Evolutionary conservation across 495 filamentous ascomycete genomes (phyloP).

Genomic region (Extremus antarcticus): DNA sequence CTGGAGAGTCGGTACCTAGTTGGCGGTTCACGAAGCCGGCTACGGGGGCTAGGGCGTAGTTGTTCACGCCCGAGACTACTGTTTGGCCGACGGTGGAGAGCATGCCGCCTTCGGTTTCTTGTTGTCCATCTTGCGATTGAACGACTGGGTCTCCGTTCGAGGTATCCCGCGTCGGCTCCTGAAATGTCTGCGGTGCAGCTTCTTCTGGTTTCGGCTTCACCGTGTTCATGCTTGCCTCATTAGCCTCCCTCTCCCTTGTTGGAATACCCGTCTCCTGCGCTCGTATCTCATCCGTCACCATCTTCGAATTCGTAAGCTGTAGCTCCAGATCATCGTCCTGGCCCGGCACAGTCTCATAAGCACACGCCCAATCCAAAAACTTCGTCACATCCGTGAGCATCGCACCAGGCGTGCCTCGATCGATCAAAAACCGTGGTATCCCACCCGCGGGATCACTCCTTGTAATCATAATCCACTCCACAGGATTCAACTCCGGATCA

Average conservation of each 20-base stretch:
- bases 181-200: background rate
- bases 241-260: background rate
- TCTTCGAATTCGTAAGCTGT: background rate
- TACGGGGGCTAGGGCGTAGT: conserved; percentile 18
- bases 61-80: conserved; percentile 5
- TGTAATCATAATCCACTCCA: conserved; percentile 97
- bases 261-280: background rate
- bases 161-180: background rate
- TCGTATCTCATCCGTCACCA: background rate
- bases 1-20: background rate
- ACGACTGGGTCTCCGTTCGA: background rate
- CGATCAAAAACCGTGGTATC: conserved; percentile 89
- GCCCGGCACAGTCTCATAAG: conserved; percentile 38
- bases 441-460: conserved; percentile 88
- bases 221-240: background rate
- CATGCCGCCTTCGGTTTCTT: conserved; percentile 8
- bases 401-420: conserved; percentile 75
- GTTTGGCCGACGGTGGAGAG: conserved; percentile 8
- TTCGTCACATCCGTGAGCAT: conserved; percentile 74
- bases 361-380: conserved; percentile 75
- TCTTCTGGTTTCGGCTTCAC: background rate
- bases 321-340: conserved; percentile 18
- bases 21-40: conserved; percentile 1
- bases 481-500: conserved; percentile 47
- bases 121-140: background rate